phyloP scores from a whole-genome alignment of 2,329 filamentous ascomycete species.

The Metarhizium guizhouense region DNA sequence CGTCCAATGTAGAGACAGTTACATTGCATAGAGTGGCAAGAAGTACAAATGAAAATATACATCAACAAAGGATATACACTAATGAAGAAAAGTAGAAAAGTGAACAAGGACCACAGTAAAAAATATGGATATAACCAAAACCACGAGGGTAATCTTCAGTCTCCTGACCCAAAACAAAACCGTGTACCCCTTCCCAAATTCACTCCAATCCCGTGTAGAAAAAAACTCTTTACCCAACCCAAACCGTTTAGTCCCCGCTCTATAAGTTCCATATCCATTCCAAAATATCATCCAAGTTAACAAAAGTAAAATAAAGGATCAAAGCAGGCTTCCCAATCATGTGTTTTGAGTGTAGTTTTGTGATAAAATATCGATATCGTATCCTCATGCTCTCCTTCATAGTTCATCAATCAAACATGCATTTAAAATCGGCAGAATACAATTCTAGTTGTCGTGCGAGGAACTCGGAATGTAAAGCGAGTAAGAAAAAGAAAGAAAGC shows the following conservation, averaged over 20 bases:
- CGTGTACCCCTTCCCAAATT: not conserved
- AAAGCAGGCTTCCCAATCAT: not conserved
- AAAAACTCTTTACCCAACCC: not conserved
- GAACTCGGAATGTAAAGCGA: too few species aligned
- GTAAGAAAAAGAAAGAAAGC: not conserved
- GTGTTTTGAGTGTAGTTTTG: not conserved
- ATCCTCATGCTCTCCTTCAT: not conserved
- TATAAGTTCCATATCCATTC: not conserved
- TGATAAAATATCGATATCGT: conserved; percentile 2
- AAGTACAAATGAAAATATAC: not conserved
- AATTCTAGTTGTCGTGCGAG: not conserved
- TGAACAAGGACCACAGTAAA: not conserved
- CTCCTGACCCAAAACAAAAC: not conserved
- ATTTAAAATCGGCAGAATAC: not conserved
- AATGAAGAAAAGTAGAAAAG: not conserved
- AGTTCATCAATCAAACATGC: not conserved
- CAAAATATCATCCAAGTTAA: not conserved
- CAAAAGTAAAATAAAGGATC: not conserved
- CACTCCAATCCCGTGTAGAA: not conserved
- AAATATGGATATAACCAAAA: not conserved
- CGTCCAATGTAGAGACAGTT: not conserved
- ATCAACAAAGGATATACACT: not conserved
- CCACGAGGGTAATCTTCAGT: not conserved
- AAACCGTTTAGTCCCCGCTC: not conserved
- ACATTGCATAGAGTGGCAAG: not conserved